These are phyloP conservation scores for Polyplosphaeria fusca DNA, from an alignment of 495 filamentous ascomycete genomes.

Conservation along the genomic window DNA sequence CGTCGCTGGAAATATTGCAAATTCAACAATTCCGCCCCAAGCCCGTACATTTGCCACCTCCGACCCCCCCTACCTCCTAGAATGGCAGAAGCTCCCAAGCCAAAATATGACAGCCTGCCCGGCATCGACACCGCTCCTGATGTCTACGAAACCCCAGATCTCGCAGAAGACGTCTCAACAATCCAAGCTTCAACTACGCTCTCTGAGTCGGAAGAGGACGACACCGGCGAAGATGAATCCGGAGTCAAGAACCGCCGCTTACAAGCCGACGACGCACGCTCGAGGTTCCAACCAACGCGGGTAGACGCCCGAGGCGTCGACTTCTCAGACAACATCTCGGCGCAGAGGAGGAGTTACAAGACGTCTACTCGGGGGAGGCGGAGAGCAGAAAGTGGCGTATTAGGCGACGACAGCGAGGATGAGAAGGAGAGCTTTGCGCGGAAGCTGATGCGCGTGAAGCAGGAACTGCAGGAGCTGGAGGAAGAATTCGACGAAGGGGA, in stretches of 20 bases:
- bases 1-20: too few relatives aligned
- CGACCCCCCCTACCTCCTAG: not conserved
- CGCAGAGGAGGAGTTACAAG: slow-evolving; percentile 77
- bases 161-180: slow-evolving; percentile 84
- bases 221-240: slow-evolving; percentile 47
- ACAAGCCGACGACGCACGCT: slow-evolving; percentile 72
- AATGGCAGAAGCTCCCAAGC: slow-evolving; percentile 25
- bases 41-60: too few relatives aligned
- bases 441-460: slow-evolving; percentile 60
- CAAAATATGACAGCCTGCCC: slow-evolving; percentile 40
- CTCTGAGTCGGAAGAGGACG: slow-evolving; percentile 52
- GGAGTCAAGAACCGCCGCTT: slow-evolving; percentile 72
- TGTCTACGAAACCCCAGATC: slow-evolving; percentile 90
- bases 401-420: slow-evolving; percentile 54
- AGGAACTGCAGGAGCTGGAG: slow-evolving; percentile 44
- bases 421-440: slow-evolving; percentile 66
- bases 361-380: slow-evolving; percentile 53
- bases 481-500: slow-evolving; percentile 33
- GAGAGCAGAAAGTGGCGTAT: slow-evolving; percentile 58
- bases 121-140: slow-evolving; percentile 78
- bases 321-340: slow-evolving; percentile 76
- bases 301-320: slow-evolving; percentile 72
- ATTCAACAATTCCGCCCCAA: too few relatives aligned
- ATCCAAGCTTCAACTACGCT: slow-evolving; percentile 59
- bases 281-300: slow-evolving; percentile 68